These are phyloP conservation scores for Phaeolepiota aurea DNA, from an alignment of 768 basidiomycete species.

Conservation along the genomic window DNA sequence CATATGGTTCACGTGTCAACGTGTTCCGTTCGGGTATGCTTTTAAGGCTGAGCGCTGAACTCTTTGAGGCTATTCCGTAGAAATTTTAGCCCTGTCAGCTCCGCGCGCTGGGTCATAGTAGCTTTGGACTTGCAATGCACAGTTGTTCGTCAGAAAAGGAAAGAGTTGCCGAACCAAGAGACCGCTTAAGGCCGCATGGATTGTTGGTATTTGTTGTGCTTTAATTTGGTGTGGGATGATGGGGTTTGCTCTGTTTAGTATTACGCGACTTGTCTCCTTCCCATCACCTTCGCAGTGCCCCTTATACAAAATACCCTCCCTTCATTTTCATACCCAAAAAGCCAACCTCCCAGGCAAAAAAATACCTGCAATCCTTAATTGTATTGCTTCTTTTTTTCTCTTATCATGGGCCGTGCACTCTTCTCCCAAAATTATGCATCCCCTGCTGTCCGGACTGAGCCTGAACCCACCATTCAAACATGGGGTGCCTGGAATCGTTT, in stretches of 20 bases:
- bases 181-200: background rate
- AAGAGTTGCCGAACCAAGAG: no score
- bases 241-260: conserved; percentile 8
- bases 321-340: conserved; percentile 10
- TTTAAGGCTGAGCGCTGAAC: no score
- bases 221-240: background rate
- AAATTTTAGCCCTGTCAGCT: no score
- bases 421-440: conserved; percentile 38
- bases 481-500: conserved; percentile 65
- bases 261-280: conserved; percentile 17
- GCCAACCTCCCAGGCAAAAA: background rate
- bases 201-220: conserved; percentile 1
- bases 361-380: conserved; percentile 10
- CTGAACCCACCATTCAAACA: conserved; percentile 32
- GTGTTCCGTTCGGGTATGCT: background rate
- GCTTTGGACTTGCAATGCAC: no score
- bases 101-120: no score
- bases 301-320: conserved; percentile 17
- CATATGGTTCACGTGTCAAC: background rate
- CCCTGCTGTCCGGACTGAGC: conserved; percentile 36
- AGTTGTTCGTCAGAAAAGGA: no score
- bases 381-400: conserved; percentile 12
- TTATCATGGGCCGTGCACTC: conserved; percentile 51
- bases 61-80: no score
- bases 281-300: conserved; percentile 14